A percentile compares a stretch with the other conserved stretches of the same genome.
Conservation (phyloP, 139 green algal genomes). For the Coelastrella sp. region DNA sequence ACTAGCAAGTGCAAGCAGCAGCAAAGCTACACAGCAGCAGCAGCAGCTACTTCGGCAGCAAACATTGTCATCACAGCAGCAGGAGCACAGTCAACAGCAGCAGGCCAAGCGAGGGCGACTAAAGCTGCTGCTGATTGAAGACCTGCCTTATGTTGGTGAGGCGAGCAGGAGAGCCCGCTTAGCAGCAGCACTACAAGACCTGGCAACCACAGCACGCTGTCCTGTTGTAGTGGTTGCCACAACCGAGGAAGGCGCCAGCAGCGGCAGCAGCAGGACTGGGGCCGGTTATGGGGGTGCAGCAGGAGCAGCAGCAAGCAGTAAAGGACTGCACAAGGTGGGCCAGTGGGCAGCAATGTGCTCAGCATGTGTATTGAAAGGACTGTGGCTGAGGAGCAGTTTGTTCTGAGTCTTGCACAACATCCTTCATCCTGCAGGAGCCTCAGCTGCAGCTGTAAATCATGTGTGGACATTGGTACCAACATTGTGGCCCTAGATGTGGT, state of each 20-base stretch:
- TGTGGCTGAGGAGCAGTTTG: no score
- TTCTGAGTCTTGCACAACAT: no score
- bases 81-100: constrained; percentile 18
- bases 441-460: no score
- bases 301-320: constrained; percentile 30
- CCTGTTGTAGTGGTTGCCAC: constrained; percentile 74
- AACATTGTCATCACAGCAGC: not conserved
- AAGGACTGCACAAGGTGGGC: constrained; percentile 74
- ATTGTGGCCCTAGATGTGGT: no score
- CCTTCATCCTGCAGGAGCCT: no score
- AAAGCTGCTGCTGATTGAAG: constrained; percentile 81
- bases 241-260: constrained; percentile 49
- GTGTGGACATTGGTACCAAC: no score
- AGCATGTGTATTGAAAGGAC: not conserved
- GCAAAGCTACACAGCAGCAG: constrained; percentile 41
- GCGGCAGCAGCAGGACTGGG: not conserved
- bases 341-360: not conserved
- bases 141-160: constrained; percentile 73
- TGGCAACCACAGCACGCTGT: constrained; percentile 55
- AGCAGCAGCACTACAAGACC: constrained; percentile 54
- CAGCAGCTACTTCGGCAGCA: constrained; percentile 6
- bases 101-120: not conserved
- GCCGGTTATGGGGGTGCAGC: constrained; percentile 38
- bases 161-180: constrained; percentile 62
- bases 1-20: constrained; percentile 42